phyloP scores from a whole-genome alignment of 352 stramenopile genomes.

The Aphanomyces invadans region DNA sequence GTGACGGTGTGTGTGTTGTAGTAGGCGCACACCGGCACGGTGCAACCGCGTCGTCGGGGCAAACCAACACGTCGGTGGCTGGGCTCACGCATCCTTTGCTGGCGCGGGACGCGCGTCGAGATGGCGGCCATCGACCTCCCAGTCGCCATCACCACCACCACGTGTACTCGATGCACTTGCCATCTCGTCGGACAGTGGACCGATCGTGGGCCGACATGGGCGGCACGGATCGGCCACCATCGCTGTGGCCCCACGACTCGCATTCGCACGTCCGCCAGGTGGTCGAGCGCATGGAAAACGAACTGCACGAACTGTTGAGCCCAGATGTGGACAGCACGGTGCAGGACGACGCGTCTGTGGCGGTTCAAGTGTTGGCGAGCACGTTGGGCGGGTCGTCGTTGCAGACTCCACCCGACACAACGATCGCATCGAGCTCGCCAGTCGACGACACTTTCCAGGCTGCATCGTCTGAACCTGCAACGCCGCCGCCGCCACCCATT shows the following conservation, averaged over 20 bases:
- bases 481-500: conserved; percentile 31
- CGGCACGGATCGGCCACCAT: background rate
- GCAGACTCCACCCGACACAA: conserved; percentile 56
- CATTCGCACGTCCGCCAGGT: conserved; percentile 58
- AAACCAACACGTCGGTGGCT: conserved; percentile 12
- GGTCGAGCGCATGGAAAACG: conserved; percentile 65
- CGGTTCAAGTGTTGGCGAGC: conserved; percentile 73
- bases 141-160: background rate
- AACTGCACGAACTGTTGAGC: conserved; percentile 46
- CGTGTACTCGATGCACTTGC: background rate
- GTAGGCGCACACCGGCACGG: background rate
- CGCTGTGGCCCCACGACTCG: background rate
- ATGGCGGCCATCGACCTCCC: background rate
- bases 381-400: conserved; percentile 76
- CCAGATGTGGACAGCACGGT: conserved; percentile 25
- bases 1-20: no score
- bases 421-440: conserved; percentile 13
- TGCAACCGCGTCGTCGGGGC: background rate
- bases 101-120: background rate
- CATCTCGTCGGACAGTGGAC: background rate
- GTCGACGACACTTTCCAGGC: background rate
- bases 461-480: background rate
- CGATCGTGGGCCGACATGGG: background rate
- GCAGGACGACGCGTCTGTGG: conserved; percentile 54
- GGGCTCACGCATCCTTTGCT: conserved; percentile 19